Evolutionary conservation across 345 rosid genomes (phyloP).

Genomic region (Hibiscus syriacus): DNA sequence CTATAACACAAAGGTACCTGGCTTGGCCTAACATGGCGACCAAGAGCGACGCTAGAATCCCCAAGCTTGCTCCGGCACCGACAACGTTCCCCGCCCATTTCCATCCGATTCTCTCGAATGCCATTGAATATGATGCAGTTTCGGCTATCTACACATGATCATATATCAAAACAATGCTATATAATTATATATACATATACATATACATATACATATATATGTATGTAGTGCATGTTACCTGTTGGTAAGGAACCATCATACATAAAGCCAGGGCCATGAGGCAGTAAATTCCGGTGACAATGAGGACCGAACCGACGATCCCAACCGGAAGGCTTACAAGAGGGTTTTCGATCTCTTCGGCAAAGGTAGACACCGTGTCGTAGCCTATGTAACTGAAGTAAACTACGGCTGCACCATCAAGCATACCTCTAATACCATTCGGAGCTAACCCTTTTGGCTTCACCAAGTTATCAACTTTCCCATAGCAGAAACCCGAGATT

Average conservation of each 20-base stretch:
- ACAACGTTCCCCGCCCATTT: conserved; percentile 83
- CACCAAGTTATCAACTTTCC: conserved; percentile 49
- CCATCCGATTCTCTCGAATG: conserved; percentile 64
- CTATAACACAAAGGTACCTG: conserved; percentile 88
- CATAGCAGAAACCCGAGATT: conserved; percentile 55
- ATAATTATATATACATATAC: background rate
- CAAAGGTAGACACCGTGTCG: conserved; percentile 89
- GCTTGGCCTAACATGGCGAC: conserved; percentile 98
- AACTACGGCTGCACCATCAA: conserved; percentile 80
- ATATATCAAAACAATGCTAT: background rate
- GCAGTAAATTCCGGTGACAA: conserved; percentile 65
- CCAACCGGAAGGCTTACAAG: conserved; percentile 72
- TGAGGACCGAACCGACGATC: conserved; percentile 70
- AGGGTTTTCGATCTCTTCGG: conserved; percentile 90
- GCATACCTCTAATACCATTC: conserved; percentile 65
- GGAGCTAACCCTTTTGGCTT: conserved; percentile 81
- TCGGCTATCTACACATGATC: conserved; percentile 34
- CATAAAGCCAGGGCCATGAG: conserved; percentile 82
- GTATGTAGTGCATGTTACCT: conserved; percentile 30
- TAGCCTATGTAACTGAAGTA: conserved; percentile 92
- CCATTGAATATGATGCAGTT: conserved; percentile 58
- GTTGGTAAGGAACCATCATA: conserved; percentile 66
- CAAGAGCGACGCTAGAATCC: conserved; percentile 86
- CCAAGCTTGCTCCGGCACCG: conserved; percentile 91
- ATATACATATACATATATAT: too few relatives aligned